phyloP scores from a whole-genome alignment of 495 filamentous ascomycete genomes.

The Viridothelium virens region DNA sequence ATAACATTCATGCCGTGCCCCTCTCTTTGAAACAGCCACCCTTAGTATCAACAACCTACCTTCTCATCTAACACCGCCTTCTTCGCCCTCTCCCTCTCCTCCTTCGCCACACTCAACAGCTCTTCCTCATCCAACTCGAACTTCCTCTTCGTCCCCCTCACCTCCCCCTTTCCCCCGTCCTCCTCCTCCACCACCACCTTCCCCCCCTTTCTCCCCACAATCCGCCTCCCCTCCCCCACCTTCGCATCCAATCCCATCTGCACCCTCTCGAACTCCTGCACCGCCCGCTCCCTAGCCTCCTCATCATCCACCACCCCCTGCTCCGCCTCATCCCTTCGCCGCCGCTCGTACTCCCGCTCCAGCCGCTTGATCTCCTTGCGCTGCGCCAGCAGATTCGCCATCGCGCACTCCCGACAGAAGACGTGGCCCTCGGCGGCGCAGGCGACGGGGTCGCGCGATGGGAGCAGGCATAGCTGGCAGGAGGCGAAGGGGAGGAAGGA shows the following conservation, averaged over 20 bases:
- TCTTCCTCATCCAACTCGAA: conserved; percentile 81
- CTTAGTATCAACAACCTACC: conserved; percentile 35
- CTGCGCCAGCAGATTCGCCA: conserved; percentile 83
- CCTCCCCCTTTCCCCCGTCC: conserved; percentile 21
- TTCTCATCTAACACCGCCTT: conserved; percentile 64
- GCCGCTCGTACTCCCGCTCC: conserved; percentile 57
- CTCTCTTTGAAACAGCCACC: not conserved
- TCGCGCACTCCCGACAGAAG: conserved; percentile 94
- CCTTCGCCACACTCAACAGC: conserved; percentile 57
- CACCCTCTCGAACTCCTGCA: conserved; percentile 40
- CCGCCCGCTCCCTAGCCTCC: conserved; percentile 34
- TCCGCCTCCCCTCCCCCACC: conserved; percentile 32
- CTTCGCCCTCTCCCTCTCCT: conserved; percentile 62
- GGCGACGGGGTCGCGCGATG: conserved; percentile 70
- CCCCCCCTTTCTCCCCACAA: conserved; percentile 36
- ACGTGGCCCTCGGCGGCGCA: conserved; percentile 73
- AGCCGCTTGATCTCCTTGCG: conserved; percentile 84
- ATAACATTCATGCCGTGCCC: not conserved
- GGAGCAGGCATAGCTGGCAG: conserved; percentile 81
- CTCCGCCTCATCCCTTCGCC: conserved; percentile 48
- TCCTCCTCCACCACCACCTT: conserved; percentile 40
- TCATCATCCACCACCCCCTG: conserved; percentile 49
- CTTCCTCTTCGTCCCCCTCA: conserved; percentile 56
- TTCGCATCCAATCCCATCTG: conserved; percentile 64
- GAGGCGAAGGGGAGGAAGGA: conserved; percentile 89